Conservation (phyloP, 169 alveolate genomes). For the Sarcocystis neurona region DNA sequence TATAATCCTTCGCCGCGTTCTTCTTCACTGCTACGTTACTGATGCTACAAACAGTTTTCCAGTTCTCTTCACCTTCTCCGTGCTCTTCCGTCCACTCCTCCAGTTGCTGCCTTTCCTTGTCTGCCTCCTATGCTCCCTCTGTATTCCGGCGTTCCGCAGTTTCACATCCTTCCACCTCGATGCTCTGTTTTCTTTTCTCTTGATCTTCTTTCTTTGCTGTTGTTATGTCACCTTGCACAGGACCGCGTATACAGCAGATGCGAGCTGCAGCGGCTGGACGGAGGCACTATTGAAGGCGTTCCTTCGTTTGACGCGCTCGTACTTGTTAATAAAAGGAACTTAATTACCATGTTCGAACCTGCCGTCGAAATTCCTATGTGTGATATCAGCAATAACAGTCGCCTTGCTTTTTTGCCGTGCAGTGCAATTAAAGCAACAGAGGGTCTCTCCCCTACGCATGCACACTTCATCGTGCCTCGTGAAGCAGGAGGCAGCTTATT, state of each 20-base stretch:
- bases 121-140: no score
- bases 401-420: slow-evolving; percentile 19
- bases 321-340: background rate
- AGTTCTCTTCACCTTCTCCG: no score
- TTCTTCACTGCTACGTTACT: no score
- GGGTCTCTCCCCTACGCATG: background rate
- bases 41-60: no score
- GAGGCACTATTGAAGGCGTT: background rate
- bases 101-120: no score
- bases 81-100: no score
- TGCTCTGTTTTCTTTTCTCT: background rate
- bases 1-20: no score
- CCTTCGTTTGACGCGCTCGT: slow-evolving; percentile 25
- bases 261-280: background rate
- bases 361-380: slow-evolving; percentile 17
- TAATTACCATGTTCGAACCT: slow-evolving; percentile 13
- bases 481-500: background rate
- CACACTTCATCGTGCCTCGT: background rate
- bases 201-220: background rate
- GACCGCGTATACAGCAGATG: background rate
- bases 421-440: no score
- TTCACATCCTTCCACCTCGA: no score
- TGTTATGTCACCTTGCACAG: no score
- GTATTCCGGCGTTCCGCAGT: no score
- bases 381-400: background rate